Percentiles rank a stretch among this genome's conserved stretches.
Evolutionary conservation across 2,329 filamentous ascomycete genomes (phyloP).

Genomic region (Cladosporium halotolerans): DNA sequence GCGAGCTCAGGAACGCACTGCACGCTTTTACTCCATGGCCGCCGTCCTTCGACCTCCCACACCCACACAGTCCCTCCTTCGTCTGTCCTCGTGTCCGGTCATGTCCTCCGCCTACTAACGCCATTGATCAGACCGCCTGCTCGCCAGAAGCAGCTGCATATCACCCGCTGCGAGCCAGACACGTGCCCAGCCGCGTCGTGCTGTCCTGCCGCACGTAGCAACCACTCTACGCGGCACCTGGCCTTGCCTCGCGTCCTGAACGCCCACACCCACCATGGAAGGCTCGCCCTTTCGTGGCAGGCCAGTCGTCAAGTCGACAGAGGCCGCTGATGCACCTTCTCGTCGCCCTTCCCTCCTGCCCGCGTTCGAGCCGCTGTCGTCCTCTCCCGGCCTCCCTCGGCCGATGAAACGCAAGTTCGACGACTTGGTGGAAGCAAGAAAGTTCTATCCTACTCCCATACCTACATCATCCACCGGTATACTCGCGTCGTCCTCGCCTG

Average conservation of each 20-base stretch:
- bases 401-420: conserved; percentile 60
- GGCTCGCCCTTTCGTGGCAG: conserved; percentile 12
- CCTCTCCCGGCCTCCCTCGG: conserved; percentile 64
- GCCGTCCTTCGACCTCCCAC: conserved; percentile 2
- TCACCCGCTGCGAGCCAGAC: background rate
- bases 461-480: conserved; percentile 92
- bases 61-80: background rate
- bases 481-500: conserved; percentile 70
- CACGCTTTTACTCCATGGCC: conserved; percentile 7
- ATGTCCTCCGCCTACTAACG: conserved; percentile 5
- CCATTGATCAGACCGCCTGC: background rate
- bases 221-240: conserved; percentile 9
- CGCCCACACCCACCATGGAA: conserved; percentile 21
- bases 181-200: conserved; percentile 3
- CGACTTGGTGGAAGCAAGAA: conserved; percentile 46
- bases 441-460: conserved; percentile 81
- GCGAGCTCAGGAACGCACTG: conserved; percentile 5
- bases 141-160: background rate
- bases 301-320: conserved; percentile 9
- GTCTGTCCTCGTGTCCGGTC: background rate
- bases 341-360: conserved; percentile 61
- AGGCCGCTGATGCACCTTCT: conserved; percentile 13
- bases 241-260: conserved; percentile 19
- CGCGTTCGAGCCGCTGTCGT: conserved; percentile 73
- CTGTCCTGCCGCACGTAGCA: conserved; percentile 4